Percentiles rank a stretch among this genome's conserved stretches.
Conservation (phyloP, 257 asterid genomes). For the Oldenlandia corymbosa region DNA sequence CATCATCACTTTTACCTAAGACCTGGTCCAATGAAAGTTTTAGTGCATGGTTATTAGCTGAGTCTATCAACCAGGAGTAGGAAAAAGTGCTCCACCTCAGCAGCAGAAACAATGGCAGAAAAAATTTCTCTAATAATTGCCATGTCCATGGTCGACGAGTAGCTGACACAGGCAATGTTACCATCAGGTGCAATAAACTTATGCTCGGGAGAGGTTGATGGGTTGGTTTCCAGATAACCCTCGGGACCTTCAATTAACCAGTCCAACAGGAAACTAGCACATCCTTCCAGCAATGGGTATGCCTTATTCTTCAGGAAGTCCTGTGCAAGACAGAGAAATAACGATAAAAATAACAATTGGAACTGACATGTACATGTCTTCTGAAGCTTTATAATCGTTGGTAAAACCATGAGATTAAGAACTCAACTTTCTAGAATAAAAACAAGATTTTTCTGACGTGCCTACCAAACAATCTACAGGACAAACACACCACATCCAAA, state of each 20-base stretch:
- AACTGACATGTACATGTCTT: not conserved
- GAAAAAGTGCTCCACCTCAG: conserved; percentile 42
- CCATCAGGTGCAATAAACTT: conserved; percentile 67
- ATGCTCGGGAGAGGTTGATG: conserved; percentile 85
- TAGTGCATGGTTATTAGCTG: not conserved
- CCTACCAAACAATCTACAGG: too few relatives aligned
- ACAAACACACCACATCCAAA: too few relatives aligned
- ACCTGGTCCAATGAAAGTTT: conserved; percentile 30
- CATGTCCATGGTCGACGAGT: conserved; percentile 81
- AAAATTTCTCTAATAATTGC: conserved; percentile 60
- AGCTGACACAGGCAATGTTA: conserved; percentile 60
- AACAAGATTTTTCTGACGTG: too few relatives aligned
- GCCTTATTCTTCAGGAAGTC: conserved; percentile 53
- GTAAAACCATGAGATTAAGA: too few relatives aligned
- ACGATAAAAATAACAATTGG: not conserved
- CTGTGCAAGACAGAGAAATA: conserved; percentile 20
- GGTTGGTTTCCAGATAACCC: conserved; percentile 65
- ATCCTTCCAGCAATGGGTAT: conserved; percentile 66
- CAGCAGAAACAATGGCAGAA: conserved; percentile 53
- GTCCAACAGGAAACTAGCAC: conserved; percentile 57
- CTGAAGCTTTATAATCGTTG: not conserved
- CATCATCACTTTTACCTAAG: conserved; percentile 45
- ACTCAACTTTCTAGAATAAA: too few relatives aligned
- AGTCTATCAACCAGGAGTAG: not conserved
- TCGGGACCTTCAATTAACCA: conserved; percentile 67